A percentile compares a stretch with the other conserved stretches of the same genome.
Evolutionary conservation across 495 filamentous ascomycete genomes (phyloP).

Genomic region (Geopyxis carbonaria): DNA sequence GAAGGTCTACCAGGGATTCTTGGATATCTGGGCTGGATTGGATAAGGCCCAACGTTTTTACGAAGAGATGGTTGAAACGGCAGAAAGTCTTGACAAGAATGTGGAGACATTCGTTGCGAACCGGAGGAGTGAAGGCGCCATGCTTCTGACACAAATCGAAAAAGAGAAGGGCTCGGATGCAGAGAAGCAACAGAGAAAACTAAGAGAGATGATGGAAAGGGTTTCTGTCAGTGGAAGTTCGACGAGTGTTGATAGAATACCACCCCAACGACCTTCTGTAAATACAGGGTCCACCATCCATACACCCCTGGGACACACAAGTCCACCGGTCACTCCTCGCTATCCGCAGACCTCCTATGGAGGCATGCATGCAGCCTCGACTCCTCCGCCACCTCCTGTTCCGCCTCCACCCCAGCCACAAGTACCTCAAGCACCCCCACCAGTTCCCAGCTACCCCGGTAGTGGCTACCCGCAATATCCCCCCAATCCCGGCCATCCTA

Average conservation of each 20-base stretch:
- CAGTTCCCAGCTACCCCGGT: constrained; percentile 31
- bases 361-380: constrained; percentile 24
- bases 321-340: constrained; percentile 33
- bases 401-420: constrained; percentile 29
- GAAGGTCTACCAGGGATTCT: constrained; percentile 79
- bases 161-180: constrained; percentile 55
- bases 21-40: constrained; percentile 74
- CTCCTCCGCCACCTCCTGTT: too few relatives aligned
- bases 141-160: constrained; percentile 77
- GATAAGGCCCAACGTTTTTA: constrained; percentile 83
- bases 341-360: constrained; percentile 27
- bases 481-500: constrained; percentile 4
- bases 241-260: constrained; percentile 26
- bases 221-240: constrained; percentile 57
- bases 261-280: constrained; percentile 28
- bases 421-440: constrained; percentile 25
- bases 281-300: too few relatives aligned
- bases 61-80: constrained; percentile 84
- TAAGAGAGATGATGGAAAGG: constrained; percentile 84
- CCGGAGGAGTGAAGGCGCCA: constrained; percentile 74
- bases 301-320: too few relatives aligned
- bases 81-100: constrained; percentile 88
- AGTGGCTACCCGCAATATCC: constrained; percentile 13
- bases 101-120: constrained; percentile 95
- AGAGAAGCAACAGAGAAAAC: constrained; percentile 66